A percentile compares a stretch with the other conserved stretches of the same genome.
Conservation (phyloP, 2,329 filamentous ascomycete species). For the Botrytis paeoniae region DNA sequence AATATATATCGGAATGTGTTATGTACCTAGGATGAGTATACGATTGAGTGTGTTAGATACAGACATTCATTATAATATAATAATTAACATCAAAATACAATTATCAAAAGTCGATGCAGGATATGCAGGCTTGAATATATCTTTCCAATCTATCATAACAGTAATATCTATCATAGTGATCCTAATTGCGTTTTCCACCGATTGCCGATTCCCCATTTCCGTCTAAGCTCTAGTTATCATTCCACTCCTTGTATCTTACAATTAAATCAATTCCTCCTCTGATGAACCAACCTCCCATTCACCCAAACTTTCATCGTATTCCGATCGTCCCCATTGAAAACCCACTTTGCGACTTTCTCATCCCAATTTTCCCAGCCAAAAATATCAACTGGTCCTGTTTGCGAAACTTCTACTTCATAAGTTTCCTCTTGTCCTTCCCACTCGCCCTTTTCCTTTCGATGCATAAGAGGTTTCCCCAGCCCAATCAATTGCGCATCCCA, state of each 20-base stretch:
- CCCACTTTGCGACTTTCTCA: constrained; percentile 87
- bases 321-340: constrained; percentile 88
- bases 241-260: background rate
- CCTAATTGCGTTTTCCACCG: background rate
- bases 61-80: background rate
- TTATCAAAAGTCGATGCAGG: background rate
- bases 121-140: background rate
- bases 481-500: constrained; percentile 87
- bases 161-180: background rate
- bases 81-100: background rate
- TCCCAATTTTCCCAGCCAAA: constrained; percentile 92
- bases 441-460: background rate
- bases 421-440: constrained; percentile 25
- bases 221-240: background rate
- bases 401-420: constrained; percentile 33
- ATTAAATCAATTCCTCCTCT: constrained; percentile 39
- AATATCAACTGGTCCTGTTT: constrained; percentile 70
- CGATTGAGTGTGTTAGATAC: background rate
- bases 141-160: background rate
- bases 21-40: background rate
- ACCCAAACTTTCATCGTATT: constrained; percentile 92
- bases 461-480: constrained; percentile 42
- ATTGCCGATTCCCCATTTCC: background rate
- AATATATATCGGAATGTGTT: background rate
- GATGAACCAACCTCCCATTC: constrained; percentile 75